Evolutionary conservation across 75 land plant species (phyloP), one percentile per base, ranked within the genome.

Genomic region (Cryptomeria japonica): DNA sequence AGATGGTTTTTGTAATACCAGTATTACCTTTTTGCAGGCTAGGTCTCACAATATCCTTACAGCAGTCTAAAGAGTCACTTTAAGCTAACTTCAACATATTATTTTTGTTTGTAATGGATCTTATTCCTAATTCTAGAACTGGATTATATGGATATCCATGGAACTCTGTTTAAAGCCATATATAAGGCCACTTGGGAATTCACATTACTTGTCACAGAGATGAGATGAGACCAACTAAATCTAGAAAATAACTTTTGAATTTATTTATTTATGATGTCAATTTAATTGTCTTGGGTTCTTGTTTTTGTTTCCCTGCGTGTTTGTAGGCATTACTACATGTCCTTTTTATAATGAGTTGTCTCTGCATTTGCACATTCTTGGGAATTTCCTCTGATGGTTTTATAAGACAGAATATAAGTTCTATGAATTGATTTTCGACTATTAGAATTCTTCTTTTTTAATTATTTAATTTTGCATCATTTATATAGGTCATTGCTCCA

Each of bases 401-500:
- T 58, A 18, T 58, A 58, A 16, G 5, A 58, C 28, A 22, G 25
- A 58, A 3, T 58, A 58, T 58, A 58, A 58, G 64, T 58, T 58
- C 25, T 58, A 19, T 58, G 22, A 19, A 58, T 58, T 18, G 19
- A 22, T 22, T 4, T 18, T 58, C 22, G 64, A 22, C 64, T 19
- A 58, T 18, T 18, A 58, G 22, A 58, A 58, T 58, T 18, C 25
- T 58, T 55, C 58, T 55, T 55, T 58, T 28, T 58, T 58, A 58
- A 58, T 1, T 58, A 58, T 58, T 18, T 58, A 58, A 28, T 58
- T 58, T 58, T 58, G 64, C 39, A 15, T 32, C 77, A 31, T 75
- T 56, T 53, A 84, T 42, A 41, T 90, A 98, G 99, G 99, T 96
- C 86, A 94, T 98, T n/a, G 94, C 87, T 88, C 99, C 99, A 55